Percentiles rank a stretch among this genome's conserved stretches.
Conservation (phyloP, 1,284 basidiomycete genomes). For the Cryptococcus sp. region DNA sequence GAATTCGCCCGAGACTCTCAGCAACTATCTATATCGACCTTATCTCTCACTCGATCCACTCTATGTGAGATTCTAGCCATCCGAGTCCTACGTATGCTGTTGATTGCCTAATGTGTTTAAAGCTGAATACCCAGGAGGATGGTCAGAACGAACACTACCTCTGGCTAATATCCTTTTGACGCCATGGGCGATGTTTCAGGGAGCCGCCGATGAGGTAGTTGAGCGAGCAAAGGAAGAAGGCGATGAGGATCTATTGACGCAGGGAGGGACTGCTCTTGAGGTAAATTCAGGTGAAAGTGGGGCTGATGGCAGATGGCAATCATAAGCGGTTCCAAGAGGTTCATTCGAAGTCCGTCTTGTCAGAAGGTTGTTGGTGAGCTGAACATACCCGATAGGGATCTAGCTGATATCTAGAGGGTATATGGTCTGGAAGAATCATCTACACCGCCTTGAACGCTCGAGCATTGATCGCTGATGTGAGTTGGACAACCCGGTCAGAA, state of each 20-base stretch:
- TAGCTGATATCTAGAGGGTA: slow-evolving; percentile 42
- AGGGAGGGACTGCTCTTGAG: slow-evolving; percentile 83
- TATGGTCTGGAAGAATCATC: slow-evolving; percentile 69
- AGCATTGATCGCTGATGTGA: slow-evolving; percentile 76
- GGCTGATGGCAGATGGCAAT: slow-evolving; percentile 62
- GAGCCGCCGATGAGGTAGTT: slow-evolving; percentile 64
- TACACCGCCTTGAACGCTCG: slow-evolving; percentile 82
- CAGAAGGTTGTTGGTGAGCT: slow-evolving; percentile 70
- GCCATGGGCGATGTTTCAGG: slow-evolving; percentile 79
- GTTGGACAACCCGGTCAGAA: slow-evolving; percentile 3
- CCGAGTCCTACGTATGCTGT: slow-evolving; percentile 60
- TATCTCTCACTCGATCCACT: slow-evolving; percentile 70
- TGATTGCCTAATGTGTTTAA: neutral
- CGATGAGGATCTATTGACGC: slow-evolving; percentile 64
- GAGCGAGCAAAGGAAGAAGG: slow-evolving; percentile 62
- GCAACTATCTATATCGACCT: slow-evolving; percentile 54
- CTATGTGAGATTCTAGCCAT: slow-evolving; percentile 88
- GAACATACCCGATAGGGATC: slow-evolving; percentile 2
- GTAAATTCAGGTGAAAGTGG: slow-evolving; percentile 18
- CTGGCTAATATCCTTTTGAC: slow-evolving; percentile 77
- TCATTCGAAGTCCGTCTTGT: slow-evolving; percentile 78
- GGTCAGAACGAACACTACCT: slow-evolving; percentile 68
- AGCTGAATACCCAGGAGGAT: slow-evolving; percentile 49
- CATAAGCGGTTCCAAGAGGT: slow-evolving; percentile 72
- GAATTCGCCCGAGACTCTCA: slow-evolving; percentile 69